phyloP scores from a whole-genome alignment of 345 rosid genomes.

The Garcia nutans region DNA sequence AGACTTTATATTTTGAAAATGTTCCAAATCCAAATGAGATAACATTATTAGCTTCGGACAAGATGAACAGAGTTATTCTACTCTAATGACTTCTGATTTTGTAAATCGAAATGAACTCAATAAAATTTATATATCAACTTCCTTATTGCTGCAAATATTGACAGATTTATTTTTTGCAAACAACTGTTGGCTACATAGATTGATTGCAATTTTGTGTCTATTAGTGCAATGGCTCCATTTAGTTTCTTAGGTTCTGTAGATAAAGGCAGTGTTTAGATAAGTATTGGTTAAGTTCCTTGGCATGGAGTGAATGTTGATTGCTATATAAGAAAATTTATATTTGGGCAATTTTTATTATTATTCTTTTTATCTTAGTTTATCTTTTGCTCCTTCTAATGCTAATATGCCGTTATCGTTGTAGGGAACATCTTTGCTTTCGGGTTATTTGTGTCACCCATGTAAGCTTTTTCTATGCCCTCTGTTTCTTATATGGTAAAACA shows the following conservation, averaged over 20 bases:
- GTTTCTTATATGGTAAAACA: background rate
- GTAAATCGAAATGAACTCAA: too few relatives aligned
- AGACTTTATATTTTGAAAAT: too few relatives aligned
- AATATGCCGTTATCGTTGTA: constrained; percentile 36
- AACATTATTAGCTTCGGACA: too few relatives aligned
- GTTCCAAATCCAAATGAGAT: too few relatives aligned
- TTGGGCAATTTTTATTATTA: background rate
- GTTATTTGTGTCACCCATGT: constrained; percentile 80
- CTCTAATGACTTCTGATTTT: too few relatives aligned
- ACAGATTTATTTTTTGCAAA: too few relatives aligned
- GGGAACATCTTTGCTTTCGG: constrained; percentile 87
- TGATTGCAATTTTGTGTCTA: background rate
- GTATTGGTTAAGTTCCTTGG: background rate
- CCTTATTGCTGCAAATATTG: too few relatives aligned
- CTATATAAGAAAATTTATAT: background rate
- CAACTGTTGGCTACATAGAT: background rate
- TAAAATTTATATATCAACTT: too few relatives aligned
- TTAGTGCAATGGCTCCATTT: background rate
- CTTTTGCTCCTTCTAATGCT: constrained; percentile 3
- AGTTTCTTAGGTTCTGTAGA: background rate
- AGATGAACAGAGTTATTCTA: too few relatives aligned
- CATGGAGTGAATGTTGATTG: background rate
- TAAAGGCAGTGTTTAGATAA: background rate
- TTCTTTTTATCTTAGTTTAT: too few relatives aligned
- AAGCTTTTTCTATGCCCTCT: constrained; percentile 25